Percentiles rank a stretch among this genome's conserved stretches.
phyloP scores from a whole-genome alignment of 2,329 filamentous ascomycete genomes.

The Plectosphaerella sp. region DNA sequence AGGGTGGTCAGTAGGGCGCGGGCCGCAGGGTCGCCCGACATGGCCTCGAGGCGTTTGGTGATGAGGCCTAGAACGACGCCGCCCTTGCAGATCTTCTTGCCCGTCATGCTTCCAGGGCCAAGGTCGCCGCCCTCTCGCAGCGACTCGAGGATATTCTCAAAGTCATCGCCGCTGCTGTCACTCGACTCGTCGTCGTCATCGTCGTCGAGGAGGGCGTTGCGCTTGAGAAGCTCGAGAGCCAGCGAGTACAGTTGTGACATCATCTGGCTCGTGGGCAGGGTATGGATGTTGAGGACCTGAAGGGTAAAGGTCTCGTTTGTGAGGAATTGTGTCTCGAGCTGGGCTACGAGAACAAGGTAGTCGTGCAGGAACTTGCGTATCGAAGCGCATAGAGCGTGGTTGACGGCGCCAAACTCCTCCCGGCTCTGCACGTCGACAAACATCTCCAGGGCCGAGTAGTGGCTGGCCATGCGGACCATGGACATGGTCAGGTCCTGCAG shows the following conservation, averaged over 20 bases:
- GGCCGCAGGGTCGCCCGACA: constrained; percentile 91
- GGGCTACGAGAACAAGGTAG: constrained; percentile 87
- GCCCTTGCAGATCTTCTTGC: constrained; percentile 94
- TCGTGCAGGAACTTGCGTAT: constrained; percentile 89
- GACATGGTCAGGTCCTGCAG: constrained; percentile 80
- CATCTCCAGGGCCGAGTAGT: constrained; percentile 85
- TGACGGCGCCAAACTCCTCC: constrained; percentile 90
- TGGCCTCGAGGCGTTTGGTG: constrained; percentile 76
- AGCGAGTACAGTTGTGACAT: constrained; percentile 85
- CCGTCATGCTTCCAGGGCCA: constrained; percentile 70
- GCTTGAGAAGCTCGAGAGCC: constrained; percentile 80
- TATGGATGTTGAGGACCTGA: constrained; percentile 89
- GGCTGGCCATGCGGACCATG: constrained; percentile 91
- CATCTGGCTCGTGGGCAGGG: constrained; percentile 85
- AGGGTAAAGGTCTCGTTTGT: constrained; percentile 87
- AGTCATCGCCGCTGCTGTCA: constrained; percentile 73
- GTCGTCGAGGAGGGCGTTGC: constrained; percentile 82
- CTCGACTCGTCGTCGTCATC: constrained; percentile 67
- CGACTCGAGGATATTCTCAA: constrained; percentile 90
- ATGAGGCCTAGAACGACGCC: constrained; percentile 88
- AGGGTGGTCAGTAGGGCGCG: constrained; percentile 76
- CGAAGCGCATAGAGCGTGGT: constrained; percentile 92
- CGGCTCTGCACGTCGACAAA: constrained; percentile 94
- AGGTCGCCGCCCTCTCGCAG: constrained; percentile 83
- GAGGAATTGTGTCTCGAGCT: constrained; percentile 88